A percentile compares a stretch with the other conserved stretches of the same genome.
These are phyloP conservation scores for Botrytis tulipae DNA, from an alignment of 2,329 filamentous ascomycete genomes.

Conservation along the genomic window DNA sequence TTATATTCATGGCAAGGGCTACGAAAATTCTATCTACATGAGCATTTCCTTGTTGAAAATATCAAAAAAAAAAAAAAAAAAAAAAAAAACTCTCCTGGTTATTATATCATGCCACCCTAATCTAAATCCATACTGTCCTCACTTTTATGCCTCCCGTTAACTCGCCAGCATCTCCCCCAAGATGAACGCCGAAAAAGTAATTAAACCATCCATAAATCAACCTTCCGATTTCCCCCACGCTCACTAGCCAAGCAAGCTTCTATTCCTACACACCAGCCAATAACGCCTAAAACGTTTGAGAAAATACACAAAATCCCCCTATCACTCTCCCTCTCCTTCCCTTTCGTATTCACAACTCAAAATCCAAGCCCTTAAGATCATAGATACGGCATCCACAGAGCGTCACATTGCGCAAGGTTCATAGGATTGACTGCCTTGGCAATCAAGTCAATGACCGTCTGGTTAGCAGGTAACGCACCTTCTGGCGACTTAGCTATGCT, in stretches of 20 bases:
- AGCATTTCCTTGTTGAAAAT: background rate
- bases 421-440: slow-evolving; percentile 90
- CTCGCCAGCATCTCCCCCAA: background rate
- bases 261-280: slow-evolving; percentile 8
- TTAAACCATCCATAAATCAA: background rate
- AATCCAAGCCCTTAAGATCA: slow-evolving; percentile 44
- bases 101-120: slow-evolving; percentile 6
- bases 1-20: background rate
- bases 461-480: slow-evolving; percentile 86
- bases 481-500: slow-evolving; percentile 71
- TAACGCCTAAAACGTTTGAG: background rate
- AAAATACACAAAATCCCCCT: background rate
- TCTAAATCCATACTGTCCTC: background rate
- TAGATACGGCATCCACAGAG: slow-evolving; percentile 96
- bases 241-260: slow-evolving; percentile 13
- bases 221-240: background rate
- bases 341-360: background rate
- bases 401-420: slow-evolving; percentile 83
- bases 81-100: background rate
- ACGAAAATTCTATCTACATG: background rate
- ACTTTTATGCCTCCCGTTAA: background rate
- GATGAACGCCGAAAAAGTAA: background rate
- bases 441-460: slow-evolving; percentile 93
- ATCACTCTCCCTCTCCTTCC: background rate
- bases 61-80: background rate